Percentiles rank a stretch among this genome's conserved stretches.
Conservation (phyloP, 805 yeast species). For the Spathaspora arborariae region DNA sequence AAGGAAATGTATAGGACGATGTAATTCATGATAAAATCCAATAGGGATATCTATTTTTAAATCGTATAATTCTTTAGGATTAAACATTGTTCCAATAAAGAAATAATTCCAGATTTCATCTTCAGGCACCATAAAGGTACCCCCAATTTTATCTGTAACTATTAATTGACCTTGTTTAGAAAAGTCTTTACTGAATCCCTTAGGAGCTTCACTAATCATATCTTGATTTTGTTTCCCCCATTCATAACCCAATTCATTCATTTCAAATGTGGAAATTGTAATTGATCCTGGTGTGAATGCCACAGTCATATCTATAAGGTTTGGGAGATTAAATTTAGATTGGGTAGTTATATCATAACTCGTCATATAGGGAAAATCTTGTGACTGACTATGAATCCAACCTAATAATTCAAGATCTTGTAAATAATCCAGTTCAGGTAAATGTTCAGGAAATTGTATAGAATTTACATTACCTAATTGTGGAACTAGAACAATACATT, state of each 20-base stretch:
- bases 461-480: slow-evolving; percentile 74
- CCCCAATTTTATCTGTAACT: slow-evolving; percentile 70
- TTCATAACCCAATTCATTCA: slow-evolving; percentile 60
- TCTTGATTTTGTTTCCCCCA: slow-evolving; percentile 77
- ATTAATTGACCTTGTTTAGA: slow-evolving; percentile 64
- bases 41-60: slow-evolving; percentile 77
- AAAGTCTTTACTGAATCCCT: slow-evolving; percentile 61
- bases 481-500: slow-evolving; percentile 74
- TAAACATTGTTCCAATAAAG: slow-evolving; percentile 84
- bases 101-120: slow-evolving; percentile 87
- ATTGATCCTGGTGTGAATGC: slow-evolving; percentile 82
- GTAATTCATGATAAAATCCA: slow-evolving; percentile 79
- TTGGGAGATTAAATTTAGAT: slow-evolving; percentile 29
- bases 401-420: slow-evolving; percentile 73
- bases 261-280: slow-evolving; percentile 61
- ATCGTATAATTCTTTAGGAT: slow-evolving; percentile 51
- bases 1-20: slow-evolving; percentile 84
- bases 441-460: slow-evolving; percentile 54
- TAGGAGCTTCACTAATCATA: slow-evolving; percentile 50
- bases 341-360: slow-evolving; percentile 70
- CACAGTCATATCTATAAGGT: slow-evolving; percentile 57
- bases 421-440: slow-evolving; percentile 34
- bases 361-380: slow-evolving; percentile 58
- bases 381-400: slow-evolving; percentile 85
- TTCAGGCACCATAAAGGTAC: slow-evolving; percentile 83